Percentiles rank a stretch among this genome's conserved stretches.
These are phyloP conservation scores for Alectoria sarmentosa DNA, from an alignment of 495 filamentous ascomycete genomes.

Conservation along the genomic window DNA sequence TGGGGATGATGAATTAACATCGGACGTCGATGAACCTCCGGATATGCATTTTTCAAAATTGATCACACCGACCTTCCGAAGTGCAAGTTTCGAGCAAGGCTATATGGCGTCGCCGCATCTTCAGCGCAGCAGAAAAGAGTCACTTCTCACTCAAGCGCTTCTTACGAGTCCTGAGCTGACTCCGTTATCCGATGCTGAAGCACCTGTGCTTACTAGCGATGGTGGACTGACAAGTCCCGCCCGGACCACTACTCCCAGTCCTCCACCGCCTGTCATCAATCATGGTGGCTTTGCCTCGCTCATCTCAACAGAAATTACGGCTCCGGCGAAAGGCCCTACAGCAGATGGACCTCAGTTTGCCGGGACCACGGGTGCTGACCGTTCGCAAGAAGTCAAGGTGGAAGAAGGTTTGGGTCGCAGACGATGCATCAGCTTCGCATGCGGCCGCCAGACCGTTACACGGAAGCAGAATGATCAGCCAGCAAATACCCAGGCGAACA, in stretches of 20 bases:
- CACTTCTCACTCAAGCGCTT: conserved; percentile 73
- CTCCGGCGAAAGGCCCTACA: not conserved
- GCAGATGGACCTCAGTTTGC: conserved; percentile 22
- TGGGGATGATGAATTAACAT: conserved; percentile 22
- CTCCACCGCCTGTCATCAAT: conserved; percentile 51
- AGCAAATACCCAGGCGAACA: conserved; percentile 6
- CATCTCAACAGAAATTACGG: conserved; percentile 2
- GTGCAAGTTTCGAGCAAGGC: conserved; percentile 26
- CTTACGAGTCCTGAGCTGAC: conserved; percentile 54
- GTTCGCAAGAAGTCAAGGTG: conserved; percentile 38
- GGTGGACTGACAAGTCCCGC: conserved; percentile 86
- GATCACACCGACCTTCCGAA: conserved; percentile 32
- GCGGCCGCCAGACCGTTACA: conserved; percentile 42
- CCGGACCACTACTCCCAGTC: conserved; percentile 82
- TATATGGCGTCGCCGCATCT: conserved; percentile 37
- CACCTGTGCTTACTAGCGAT: conserved; percentile 66
- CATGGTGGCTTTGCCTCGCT: conserved; percentile 8
- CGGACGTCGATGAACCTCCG: conserved; percentile 49
- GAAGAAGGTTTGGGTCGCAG: conserved; percentile 60
- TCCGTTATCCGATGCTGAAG: conserved; percentile 33
- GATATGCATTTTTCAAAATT: conserved; percentile 32
- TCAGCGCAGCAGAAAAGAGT: conserved; percentile 52
- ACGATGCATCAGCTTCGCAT: conserved; percentile 90
- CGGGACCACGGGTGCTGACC: conserved; percentile 25
- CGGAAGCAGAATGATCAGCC: not conserved